Conservation (phyloP, 225 moss, liverwort and hornwort species). For the Marchantia polymorpha region DNA sequence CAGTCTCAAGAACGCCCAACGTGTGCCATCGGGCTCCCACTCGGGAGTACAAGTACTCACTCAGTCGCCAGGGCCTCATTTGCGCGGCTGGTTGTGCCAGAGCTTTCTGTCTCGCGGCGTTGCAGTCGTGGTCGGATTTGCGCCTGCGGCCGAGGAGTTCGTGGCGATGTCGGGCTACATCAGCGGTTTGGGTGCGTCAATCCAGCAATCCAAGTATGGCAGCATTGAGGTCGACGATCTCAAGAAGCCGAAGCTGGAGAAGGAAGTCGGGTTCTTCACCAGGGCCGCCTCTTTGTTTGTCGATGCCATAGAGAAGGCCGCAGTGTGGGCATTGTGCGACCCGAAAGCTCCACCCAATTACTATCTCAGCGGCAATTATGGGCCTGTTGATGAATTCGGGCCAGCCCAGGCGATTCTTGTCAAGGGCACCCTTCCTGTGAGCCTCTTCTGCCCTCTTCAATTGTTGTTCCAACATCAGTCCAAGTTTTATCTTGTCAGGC, state of each 20-base stretch:
- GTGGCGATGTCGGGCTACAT: background rate
- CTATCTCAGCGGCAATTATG: conserved; percentile 32
- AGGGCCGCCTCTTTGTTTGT: conserved; percentile 6
- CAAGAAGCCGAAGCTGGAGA: background rate
- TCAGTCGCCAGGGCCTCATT: too few species aligned
- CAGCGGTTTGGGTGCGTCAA: background rate
- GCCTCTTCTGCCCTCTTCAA: background rate
- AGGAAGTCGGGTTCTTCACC: background rate
- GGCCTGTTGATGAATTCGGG: conserved; percentile 34
- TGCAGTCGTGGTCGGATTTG: too few species aligned
- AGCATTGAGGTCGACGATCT: background rate
- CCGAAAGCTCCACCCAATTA: conserved; percentile 15
- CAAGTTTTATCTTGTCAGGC: too few species aligned
- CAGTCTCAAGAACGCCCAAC: too few species aligned
- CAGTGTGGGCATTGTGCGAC: conserved; percentile 14
- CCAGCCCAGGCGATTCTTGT: conserved; percentile 19
- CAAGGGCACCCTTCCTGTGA: conserved; percentile 31
- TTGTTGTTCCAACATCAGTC: too few species aligned
- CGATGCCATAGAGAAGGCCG: conserved; percentile 28
- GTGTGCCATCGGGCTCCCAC: too few species aligned
- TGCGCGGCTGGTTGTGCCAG: too few species aligned
- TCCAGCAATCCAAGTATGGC: background rate
- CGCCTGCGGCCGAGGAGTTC: too few species aligned
- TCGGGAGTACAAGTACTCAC: too few species aligned
- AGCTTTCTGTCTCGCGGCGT: too few species aligned